Percentiles rank a stretch among this genome's conserved stretches.
These are phyloP conservation scores for Iberis pinnata DNA, from an alignment of 345 rosid species.

Conservation along the genomic window DNA sequence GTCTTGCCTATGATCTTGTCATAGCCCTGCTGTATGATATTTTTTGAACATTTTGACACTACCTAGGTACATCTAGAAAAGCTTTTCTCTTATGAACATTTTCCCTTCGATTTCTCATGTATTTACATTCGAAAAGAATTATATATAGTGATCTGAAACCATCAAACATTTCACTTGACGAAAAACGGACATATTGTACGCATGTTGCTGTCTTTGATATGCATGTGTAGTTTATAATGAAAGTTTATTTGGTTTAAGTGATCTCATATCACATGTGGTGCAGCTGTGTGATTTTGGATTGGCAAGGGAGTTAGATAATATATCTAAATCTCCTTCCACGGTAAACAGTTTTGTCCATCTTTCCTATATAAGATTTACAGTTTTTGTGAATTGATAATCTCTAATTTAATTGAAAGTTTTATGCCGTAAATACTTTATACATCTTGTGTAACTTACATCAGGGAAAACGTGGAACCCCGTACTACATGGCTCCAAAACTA, in stretches of 20 bases:
- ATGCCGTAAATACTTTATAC: not conserved
- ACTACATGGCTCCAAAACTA: constrained; percentile 98
- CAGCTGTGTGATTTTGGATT: constrained; percentile 98
- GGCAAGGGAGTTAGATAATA: constrained; percentile 71
- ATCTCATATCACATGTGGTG: constrained; percentile 23
- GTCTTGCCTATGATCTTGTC: constrained; percentile 67
- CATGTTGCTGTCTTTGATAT: constrained; percentile 5
- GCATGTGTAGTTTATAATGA: constrained; percentile 14
- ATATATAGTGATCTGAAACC: constrained; percentile 94
- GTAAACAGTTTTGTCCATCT: constrained; percentile 34
- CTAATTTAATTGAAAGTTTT: not conserved
- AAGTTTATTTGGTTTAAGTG: constrained; percentile 8
- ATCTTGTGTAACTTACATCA: constrained; percentile 45
- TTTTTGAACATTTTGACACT: constrained; percentile 2
- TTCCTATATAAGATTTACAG: not conserved
- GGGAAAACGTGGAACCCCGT: constrained; percentile 97
- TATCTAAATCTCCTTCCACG: constrained; percentile 61
- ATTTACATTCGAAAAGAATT: constrained; percentile 80
- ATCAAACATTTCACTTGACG: constrained; percentile 89
- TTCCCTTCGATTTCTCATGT: constrained; percentile 39
- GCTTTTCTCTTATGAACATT: constrained; percentile 8
- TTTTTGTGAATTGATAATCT: constrained; percentile 14
- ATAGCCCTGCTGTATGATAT: constrained; percentile 72
- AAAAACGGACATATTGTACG: constrained; percentile 72
- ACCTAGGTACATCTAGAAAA: constrained; percentile 2